Evolutionary conservation across 257 asterid species (phyloP).

Genomic region (Leptodermis oblonga): DNA sequence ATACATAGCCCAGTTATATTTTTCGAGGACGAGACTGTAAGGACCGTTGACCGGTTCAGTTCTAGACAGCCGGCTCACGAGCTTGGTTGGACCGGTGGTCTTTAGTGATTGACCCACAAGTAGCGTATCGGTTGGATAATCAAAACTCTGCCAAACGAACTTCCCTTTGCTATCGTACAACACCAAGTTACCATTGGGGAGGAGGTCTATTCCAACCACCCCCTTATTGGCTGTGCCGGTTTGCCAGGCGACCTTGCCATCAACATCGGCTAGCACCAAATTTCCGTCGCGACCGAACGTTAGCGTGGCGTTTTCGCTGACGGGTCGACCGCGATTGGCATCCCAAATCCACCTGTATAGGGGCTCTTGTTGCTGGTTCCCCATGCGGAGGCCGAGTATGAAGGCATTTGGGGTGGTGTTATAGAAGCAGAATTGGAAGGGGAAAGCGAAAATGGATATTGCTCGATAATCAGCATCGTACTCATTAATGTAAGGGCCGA

Average conservation of each 20-base stretch:
- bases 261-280: slow-evolving; percentile 25
- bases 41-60: too few relatives aligned
- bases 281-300: slow-evolving; percentile 27
- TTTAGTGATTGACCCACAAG: slow-evolving; percentile 27
- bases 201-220: slow-evolving; percentile 20
- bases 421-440: slow-evolving; percentile 27
- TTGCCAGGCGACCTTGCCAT: slow-evolving; percentile 25
- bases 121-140: slow-evolving; percentile 29
- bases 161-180: slow-evolving; percentile 18
- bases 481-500: slow-evolving; percentile 24
- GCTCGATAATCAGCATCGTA: slow-evolving; percentile 20
- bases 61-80: too few relatives aligned
- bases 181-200: slow-evolving; percentile 27
- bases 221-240: slow-evolving; percentile 27
- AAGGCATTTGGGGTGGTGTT: slow-evolving; percentile 30
- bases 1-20: too few relatives aligned
- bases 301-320: slow-evolving; percentile 28
- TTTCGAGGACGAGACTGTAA: too few relatives aligned
- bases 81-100: slow-evolving; percentile 23
- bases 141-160: slow-evolving; percentile 34
- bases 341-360: slow-evolving; percentile 36
- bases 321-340: slow-evolving; percentile 25
- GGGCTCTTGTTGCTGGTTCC: slow-evolving; percentile 19
- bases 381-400: slow-evolving; percentile 33
- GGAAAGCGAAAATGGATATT: slow-evolving; percentile 6